These are phyloP conservation scores for Ogataea methylovora DNA, from an alignment of 805 yeast species.

Conservation along the genomic window DNA sequence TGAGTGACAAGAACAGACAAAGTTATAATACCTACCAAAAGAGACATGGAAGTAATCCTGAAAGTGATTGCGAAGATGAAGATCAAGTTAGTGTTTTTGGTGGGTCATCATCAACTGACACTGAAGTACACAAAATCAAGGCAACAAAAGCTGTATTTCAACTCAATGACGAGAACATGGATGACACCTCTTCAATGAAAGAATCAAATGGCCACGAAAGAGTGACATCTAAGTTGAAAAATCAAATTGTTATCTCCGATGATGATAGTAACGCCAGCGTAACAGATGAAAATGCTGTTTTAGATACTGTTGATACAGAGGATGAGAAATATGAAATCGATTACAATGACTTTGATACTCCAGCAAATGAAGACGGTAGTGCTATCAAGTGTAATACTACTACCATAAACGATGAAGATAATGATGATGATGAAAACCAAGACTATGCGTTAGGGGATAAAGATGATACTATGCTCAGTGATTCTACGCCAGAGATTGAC, in stretches of 20 bases:
- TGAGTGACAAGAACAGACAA: slow-evolving; percentile 49
- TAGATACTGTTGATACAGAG: slow-evolving; percentile 6
- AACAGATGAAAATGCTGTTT: neutral
- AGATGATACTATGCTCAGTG: slow-evolving; percentile 7
- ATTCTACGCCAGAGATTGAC: slow-evolving; percentile 40
- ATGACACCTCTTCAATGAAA: too few species aligned
- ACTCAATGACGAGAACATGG: slow-evolving; percentile 1
- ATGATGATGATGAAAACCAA: neutral
- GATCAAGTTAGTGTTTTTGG: slow-evolving; percentile 5
- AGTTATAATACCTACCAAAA: slow-evolving; percentile 26
- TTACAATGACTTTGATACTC: slow-evolving; percentile 18
- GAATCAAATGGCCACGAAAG: slow-evolving; percentile 4
- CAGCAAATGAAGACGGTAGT: neutral
- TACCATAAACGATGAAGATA: neutral
- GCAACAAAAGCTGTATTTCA: slow-evolving; percentile 1
- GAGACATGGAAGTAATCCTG: slow-evolving; percentile 10
- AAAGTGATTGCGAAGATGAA: slow-evolving; percentile 16
- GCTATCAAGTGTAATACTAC: too few species aligned
- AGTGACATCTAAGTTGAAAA: slow-evolving; percentile 13
- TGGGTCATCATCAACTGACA: slow-evolving; percentile 13
- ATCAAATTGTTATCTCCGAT: slow-evolving; percentile 4
- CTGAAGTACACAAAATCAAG: slow-evolving; percentile 4
- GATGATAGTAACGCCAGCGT: slow-evolving; percentile 5
- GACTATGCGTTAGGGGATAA: neutral
- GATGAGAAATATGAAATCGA: slow-evolving; percentile 24